Percentiles rank a stretch among this genome's conserved stretches.
Evolutionary conservation across 2,329 filamentous ascomycete genomes (phyloP).

Genomic region (Fonsecaea pedrosoi): DNA sequence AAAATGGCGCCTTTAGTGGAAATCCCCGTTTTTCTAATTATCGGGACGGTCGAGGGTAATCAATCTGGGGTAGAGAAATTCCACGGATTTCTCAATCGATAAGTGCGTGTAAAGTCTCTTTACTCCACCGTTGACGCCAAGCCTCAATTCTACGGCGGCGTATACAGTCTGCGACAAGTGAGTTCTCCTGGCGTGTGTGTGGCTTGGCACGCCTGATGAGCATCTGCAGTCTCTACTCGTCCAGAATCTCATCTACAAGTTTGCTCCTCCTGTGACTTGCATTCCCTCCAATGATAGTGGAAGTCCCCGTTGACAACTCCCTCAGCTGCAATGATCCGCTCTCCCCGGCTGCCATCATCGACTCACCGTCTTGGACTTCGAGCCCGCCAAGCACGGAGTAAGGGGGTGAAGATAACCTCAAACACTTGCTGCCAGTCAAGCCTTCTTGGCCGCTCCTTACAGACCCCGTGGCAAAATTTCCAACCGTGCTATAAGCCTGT

Average conservation of each 20-base stretch:
- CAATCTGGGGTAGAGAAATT: background rate
- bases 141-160: background rate
- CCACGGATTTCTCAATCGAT: background rate
- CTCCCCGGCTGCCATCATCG: background rate
- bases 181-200: background rate
- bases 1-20: background rate
- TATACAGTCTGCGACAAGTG: background rate
- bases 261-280: background rate
- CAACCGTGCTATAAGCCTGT: background rate
- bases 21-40: background rate
- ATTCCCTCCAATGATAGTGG: background rate
- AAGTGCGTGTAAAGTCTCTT: background rate
- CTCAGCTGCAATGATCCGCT: background rate
- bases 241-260: background rate
- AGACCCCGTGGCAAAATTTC: background rate
- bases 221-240: too few relatives aligned
- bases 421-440: conserved; percentile 17
- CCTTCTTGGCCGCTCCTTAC: conserved; percentile 19
- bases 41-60: background rate
- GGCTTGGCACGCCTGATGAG: too few relatives aligned
- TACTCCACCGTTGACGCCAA: background rate
- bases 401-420: conserved; percentile 12
- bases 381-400: conserved; percentile 6
- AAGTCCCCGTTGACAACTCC: background rate
- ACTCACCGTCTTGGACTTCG: background rate